Percentiles rank a stretch among this genome's conserved stretches.
These are phyloP conservation scores for Multifurca ochricompacta DNA, from an alignment of 768 basidiomycete genomes.

Conservation along the genomic window DNA sequence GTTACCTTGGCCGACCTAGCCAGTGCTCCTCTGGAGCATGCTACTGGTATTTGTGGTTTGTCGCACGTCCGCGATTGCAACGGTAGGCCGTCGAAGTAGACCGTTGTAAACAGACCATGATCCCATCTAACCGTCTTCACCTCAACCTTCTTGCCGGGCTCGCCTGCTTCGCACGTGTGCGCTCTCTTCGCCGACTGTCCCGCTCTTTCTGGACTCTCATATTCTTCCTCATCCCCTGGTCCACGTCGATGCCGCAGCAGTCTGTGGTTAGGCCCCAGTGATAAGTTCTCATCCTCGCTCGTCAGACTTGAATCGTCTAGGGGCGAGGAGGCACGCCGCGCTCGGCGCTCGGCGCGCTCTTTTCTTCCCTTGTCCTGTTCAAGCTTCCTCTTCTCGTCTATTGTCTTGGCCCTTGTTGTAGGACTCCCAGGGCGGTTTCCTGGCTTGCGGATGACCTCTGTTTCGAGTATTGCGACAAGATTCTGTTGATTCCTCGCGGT, in stretches of 20 bases:
- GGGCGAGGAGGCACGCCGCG: conserved; percentile 30
- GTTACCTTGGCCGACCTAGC: conserved; percentile 59
- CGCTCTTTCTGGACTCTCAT: conserved; percentile 52
- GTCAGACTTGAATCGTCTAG: conserved; percentile 21
- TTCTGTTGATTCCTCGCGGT: conserved; percentile 68
- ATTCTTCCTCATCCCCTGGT: conserved; percentile 78
- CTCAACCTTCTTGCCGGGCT: conserved; percentile 25
- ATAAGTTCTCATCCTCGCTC: conserved; percentile 24
- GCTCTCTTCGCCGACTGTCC: conserved; percentile 33
- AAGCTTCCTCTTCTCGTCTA: conserved; percentile 59
- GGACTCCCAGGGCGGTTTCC: conserved; percentile 74
- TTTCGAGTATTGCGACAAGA: conserved; percentile 49
- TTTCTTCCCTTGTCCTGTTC: conserved; percentile 46
- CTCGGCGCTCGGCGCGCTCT: conserved; percentile 54
- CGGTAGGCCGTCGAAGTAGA: conserved; percentile 57
- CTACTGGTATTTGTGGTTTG: conserved; percentile 32
- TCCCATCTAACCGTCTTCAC: conserved; percentile 70
- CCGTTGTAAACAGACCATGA: conserved; percentile 50
- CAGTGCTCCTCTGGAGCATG: conserved; percentile 53
- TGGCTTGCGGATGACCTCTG: conserved; percentile 59
- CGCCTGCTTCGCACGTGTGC: conserved; percentile 28
- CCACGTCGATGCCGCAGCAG: conserved; percentile 46
- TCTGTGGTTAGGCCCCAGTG: conserved; percentile 28
- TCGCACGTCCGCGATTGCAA: conserved; percentile 37
- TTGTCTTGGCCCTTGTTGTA: conserved; percentile 61